A percentile compares a stretch with the other conserved stretches of the same genome.
Evolutionary conservation across 148 eudicot species (phyloP).

Genomic region (Heliamphora exappendiculata): DNA sequence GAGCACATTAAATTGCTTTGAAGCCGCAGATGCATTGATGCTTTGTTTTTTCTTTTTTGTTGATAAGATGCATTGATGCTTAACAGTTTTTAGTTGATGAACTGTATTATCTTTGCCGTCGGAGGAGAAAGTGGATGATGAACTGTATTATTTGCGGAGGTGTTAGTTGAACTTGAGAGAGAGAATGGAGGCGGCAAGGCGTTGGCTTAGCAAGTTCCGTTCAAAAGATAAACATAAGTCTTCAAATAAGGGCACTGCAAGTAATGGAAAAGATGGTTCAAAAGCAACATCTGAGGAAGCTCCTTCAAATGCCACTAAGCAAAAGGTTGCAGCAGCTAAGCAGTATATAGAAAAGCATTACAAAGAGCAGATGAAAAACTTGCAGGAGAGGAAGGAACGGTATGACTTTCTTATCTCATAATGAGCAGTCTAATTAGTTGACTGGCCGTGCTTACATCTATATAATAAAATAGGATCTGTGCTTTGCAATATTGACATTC

Average conservation of each 20-base stretch:
- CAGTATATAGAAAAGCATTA: slow-evolving; percentile 97
- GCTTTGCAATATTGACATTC: too few relatives aligned
- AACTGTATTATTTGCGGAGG: slow-evolving; percentile 14
- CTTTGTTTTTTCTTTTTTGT: too few relatives aligned
- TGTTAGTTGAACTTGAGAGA: slow-evolving; percentile 8
- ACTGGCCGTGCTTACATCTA: neutral
- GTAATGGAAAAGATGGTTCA: slow-evolving; percentile 55
- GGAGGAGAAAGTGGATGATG: neutral
- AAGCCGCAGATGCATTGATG: too few relatives aligned
- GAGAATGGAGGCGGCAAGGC: slow-evolving; percentile 65
- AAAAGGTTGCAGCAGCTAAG: slow-evolving; percentile 95
- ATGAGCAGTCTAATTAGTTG: neutral
- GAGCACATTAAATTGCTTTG: slow-evolving; percentile 3
- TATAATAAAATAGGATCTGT: too few relatives aligned
- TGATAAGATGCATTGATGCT: neutral
- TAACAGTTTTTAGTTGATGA: neutral
- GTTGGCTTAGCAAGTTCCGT: slow-evolving; percentile 48
- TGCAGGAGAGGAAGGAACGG: slow-evolving; percentile 90
- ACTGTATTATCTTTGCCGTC: neutral
- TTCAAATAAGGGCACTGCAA: slow-evolving; percentile 44
- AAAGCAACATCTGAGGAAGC: slow-evolving; percentile 64
- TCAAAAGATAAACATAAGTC: slow-evolving; percentile 60
- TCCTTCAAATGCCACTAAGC: slow-evolving; percentile 88
- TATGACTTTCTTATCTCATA: slow-evolving; percentile 25
- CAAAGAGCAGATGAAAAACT: slow-evolving; percentile 90